A percentile compares a stretch with the other conserved stretches of the same genome.
These are phyloP conservation scores for Vachellia collinsii DNA, from an alignment of 306 rosid species.

Conservation along the genomic window DNA sequence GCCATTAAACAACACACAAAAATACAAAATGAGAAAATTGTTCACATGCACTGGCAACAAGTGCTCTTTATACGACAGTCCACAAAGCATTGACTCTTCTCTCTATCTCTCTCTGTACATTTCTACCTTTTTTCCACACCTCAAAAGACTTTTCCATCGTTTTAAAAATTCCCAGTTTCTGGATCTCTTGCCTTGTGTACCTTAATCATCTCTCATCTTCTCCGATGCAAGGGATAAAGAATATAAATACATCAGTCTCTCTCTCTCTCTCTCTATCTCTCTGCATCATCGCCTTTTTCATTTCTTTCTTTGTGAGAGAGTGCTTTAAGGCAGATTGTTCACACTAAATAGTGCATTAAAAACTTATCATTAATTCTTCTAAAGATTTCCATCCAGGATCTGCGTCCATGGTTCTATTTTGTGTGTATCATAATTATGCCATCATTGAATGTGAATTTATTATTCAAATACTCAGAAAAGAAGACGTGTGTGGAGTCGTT, in stretches of 20 bases:
- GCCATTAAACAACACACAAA: slow-evolving; percentile 26
- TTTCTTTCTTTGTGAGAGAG: slow-evolving; percentile 28
- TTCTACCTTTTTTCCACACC: not conserved
- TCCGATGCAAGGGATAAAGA: slow-evolving; percentile 8
- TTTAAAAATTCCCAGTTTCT: slow-evolving; percentile 6
- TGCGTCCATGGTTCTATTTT: not conserved
- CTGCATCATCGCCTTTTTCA: not conserved
- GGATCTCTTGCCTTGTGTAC: not conserved
- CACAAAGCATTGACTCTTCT: slow-evolving; percentile 39
- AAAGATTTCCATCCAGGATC: not conserved
- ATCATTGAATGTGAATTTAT: slow-evolving; percentile 8
- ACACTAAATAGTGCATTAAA: slow-evolving; percentile 23
- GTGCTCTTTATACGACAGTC: slow-evolving; percentile 28
- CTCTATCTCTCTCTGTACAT: not conserved
- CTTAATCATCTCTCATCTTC: not conserved
- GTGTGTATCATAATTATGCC: not conserved
- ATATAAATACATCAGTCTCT: slow-evolving; percentile 21
- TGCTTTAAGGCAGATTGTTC: slow-evolving; percentile 27
- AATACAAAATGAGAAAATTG: slow-evolving; percentile 32
- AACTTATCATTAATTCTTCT: not conserved
- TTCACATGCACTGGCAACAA: slow-evolving; percentile 21
- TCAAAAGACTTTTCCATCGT: not conserved
- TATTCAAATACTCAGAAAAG: not conserved
- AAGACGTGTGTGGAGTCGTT: not conserved
- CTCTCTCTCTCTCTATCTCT: not conserved